Evolutionary conservation across 164 flowering plant species (phyloP).

Genomic region (Cinnamomum chago): DNA sequence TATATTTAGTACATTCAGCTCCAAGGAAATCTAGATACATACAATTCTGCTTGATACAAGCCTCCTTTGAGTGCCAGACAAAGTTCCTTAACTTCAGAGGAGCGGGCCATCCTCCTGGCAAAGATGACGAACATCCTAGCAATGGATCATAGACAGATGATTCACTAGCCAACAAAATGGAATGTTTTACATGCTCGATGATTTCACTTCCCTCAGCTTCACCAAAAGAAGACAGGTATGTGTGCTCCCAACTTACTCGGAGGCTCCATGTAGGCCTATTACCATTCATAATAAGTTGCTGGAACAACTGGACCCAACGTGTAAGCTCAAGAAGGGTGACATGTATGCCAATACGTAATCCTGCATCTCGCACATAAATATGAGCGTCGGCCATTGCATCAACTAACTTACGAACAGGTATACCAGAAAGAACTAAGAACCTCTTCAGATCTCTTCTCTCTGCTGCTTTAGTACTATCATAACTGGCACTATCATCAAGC

Average conservation of each 20-base stretch:
- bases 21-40: slow-evolving; percentile 75
- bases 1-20: slow-evolving; percentile 44
- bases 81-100: slow-evolving; percentile 51
- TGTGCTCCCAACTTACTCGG: slow-evolving; percentile 80
- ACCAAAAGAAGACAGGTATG: slow-evolving; percentile 78
- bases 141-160: slow-evolving; percentile 16
- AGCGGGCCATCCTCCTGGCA: slow-evolving; percentile 92
- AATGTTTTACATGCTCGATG: slow-evolving; percentile 32
- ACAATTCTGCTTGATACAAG: slow-evolving; percentile 59
- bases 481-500: slow-evolving; percentile 22
- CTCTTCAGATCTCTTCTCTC: slow-evolving; percentile 57
- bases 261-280: slow-evolving; percentile 70
- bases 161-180: slow-evolving; percentile 32
- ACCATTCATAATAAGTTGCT: slow-evolving; percentile 68
- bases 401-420: slow-evolving; percentile 54
- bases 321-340: slow-evolving; percentile 76
- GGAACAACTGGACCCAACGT: slow-evolving; percentile 85
- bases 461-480: slow-evolving; percentile 22
- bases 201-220: slow-evolving; percentile 53
- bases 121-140: slow-evolving; percentile 32
- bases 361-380: slow-evolving; percentile 52
- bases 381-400: slow-evolving; percentile 80
- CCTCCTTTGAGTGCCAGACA: slow-evolving; percentile 48
- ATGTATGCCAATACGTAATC: slow-evolving; percentile 31
- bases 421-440: slow-evolving; percentile 63